Evolutionary conservation across 2,329 filamentous ascomycete genomes (phyloP), one percentile per base, ranked within the genome.

Genomic region (Alternaria metachromatica): DNA sequence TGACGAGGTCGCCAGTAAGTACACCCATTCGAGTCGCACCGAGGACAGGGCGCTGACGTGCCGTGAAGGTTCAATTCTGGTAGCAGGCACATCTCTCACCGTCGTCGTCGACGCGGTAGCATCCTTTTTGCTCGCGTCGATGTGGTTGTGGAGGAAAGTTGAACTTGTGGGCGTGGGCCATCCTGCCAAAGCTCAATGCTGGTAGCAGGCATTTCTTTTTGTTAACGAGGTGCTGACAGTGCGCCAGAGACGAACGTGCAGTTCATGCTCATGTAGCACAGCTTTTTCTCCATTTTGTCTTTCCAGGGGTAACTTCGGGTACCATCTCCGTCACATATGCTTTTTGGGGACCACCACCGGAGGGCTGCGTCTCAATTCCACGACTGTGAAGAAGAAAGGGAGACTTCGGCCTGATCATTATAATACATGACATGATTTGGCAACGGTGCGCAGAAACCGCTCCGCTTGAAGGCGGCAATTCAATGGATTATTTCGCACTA

Each of bases 1-100:
- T 77, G 75, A 75, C 72, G 72, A 77, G 75, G 72, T 76, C 75
- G 70, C 72, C 72, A 71, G 75, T 37, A 37, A 37, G 33, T 37
- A 37, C 33, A 37, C 33, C 33, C 33, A 37, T 77, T 77, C 75
- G 71, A 77, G 73, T 76, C 33, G 33, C 33, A 37, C 8, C 15
- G 15, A 37, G 33, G 33, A 37, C 33, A 37, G 33, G 33, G 33
- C 33, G 33, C 33, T 37, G 33, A 37, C 33, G 33, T 37, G 33
- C 33, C 33, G 33, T 37, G 33, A 37, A 37, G 33, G 33, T 48
- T 48, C 44, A 48, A 48, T 48, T 41, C 37, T 41, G 37, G 37
- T 41, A 41, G 37, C 37, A 41, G 37, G 37, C 37, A 41, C 33
- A 37, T 4, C 13, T 2, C 1, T 8, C 4, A 7, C 30, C 33